Percentiles rank a stretch among this genome's conserved stretches.
These are phyloP conservation scores for Dipteronia dyeriana DNA, from an alignment of 345 rosid genomes.

Conservation along the genomic window DNA sequence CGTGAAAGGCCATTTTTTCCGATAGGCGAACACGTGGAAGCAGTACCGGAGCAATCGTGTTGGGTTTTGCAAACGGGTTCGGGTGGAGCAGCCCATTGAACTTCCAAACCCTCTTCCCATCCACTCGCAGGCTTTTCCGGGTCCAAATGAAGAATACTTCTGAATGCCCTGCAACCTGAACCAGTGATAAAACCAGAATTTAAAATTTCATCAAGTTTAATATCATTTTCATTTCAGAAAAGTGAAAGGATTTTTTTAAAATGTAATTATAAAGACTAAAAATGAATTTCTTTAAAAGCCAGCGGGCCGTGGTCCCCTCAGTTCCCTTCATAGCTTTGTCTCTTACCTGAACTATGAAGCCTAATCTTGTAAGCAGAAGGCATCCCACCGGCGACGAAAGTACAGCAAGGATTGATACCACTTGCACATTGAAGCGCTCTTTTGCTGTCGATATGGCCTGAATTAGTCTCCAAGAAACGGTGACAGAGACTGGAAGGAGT, in stretches of 20 bases:
- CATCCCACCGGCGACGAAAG: conserved; percentile 60
- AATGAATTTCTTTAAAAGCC: no score
- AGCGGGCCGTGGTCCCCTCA: no score
- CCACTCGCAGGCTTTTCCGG: conserved; percentile 36
- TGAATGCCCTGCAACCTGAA: conserved; percentile 62
- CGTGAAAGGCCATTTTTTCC: conserved; percentile 31
- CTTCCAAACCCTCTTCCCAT: conserved; percentile 66
- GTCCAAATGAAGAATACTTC: conserved; percentile 54
- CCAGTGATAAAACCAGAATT: neutral
- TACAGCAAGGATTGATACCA: conserved; percentile 48
- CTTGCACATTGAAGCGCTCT: conserved; percentile 45
- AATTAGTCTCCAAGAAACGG: conserved; percentile 42
- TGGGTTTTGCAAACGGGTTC: conserved; percentile 49
- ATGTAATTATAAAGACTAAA: no score
- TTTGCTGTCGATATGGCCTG: conserved; percentile 38
- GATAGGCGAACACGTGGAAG: conserved; percentile 46
- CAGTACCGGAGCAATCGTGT: conserved; percentile 40
- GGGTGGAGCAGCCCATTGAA: conserved; percentile 56
- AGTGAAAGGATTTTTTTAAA: no score
- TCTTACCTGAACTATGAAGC: conserved; percentile 54
- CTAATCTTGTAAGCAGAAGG: conserved; percentile 66
- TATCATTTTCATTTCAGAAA: no score
- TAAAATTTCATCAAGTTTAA: no score
- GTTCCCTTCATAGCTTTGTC: no score
- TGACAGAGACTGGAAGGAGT: conserved; percentile 62